Evolutionary conservation across 2,329 filamentous ascomycete genomes (phyloP), one percentile per base, ranked within the genome.

Genomic region (Xylogone sp.): DNA sequence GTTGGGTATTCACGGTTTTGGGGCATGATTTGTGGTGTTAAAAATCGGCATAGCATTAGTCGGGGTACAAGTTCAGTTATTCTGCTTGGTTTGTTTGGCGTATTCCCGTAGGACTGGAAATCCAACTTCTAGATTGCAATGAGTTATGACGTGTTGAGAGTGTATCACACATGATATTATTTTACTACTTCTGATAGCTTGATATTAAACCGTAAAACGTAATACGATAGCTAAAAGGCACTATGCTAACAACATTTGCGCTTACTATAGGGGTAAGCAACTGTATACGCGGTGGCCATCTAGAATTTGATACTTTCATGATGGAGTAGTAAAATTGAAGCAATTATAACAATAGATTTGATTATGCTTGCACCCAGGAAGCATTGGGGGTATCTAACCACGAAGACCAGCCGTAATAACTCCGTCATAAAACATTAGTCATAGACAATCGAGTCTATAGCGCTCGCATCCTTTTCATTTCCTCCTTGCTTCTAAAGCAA

Each of bases 401-500:
- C 6, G 6, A 27, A 27, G 10, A 5, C 24, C 24, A 10, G 5
- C 10, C 10, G 34, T 39, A 7, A 31, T 31, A 39, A 39, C 34
- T 39, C 34, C 34, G n/a, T 39, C 34, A 39, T 16, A 18, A 39
- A 13, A 39, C n/a, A 39, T 16, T 16, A 39, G n/a, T 18, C 34
- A 39, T 27, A 27, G 5, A 39, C n/a, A 39, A 39, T 13, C 13
- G 8, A 6, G 34, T 16, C 34, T 16, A 39, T 39, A 39, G 10
- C n/a, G 5, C 34, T 39, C 34, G 6, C 10, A 39, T 16, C 8
- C 34, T 42, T 31, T 34, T 55, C 31, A 58, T 49, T 45, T 19
- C 43, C 54, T 59, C 49, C 51, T 60, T 8, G 52, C 52, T 64
- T 85, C 83, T 43, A 87, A 68, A 27, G 76, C 79, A 24, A 72